Evolutionary conservation across 2,329 filamentous ascomycete species (phyloP), one percentile per base, ranked within the genome.

Genomic region (Lecanoromycetidae sp.): DNA sequence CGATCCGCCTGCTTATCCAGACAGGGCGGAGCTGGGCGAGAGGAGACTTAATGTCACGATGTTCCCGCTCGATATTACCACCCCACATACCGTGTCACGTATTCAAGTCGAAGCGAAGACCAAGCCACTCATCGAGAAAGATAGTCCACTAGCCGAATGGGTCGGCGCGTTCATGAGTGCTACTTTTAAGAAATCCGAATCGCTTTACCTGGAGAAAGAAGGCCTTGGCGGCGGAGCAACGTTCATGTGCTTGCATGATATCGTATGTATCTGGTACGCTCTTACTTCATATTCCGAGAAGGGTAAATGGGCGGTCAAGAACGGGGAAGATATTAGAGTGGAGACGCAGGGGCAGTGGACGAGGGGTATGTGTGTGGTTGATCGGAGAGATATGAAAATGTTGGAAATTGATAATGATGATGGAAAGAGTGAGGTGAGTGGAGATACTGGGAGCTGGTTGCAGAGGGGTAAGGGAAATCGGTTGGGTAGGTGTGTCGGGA

Each of bases 311-410:
- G 70, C 75, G 1, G 63, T 68, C 12, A 69, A 73, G 33, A 67
- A 62, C 48, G 77, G 71, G 0, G 83, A 94, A 63, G 91, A 98
- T 61, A 82, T 98, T 47, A 76, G 91, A 17, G 71, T 98, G 33
- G 91, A 98, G 67, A 93, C 87, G 0, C 69, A 76, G 2, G 91
- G 90, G 1, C 91, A 96, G 68, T 98, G 91, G 91, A 94, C 88
- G 37, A 74, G 86, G 48, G 90, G 91, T 1, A 88, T 91, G 80
- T 88, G 87, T 59, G 74, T 96, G 26, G 71, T 87, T 33, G 91
- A 98, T 69, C 73, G 79, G 29, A 75, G 91, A 49, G 66, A 64
- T 35, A 66, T 61, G 51, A 65, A 58, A 50, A 63, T 6, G 63
- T 9, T 48, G 57, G 19, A 63, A 58, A 57, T 62, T 9, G 61